Percentiles rank a stretch among this genome's conserved stretches.
These are phyloP conservation scores for Rosa multiflora DNA, from an alignment of 306 rosid species.

Conservation along the genomic window DNA sequence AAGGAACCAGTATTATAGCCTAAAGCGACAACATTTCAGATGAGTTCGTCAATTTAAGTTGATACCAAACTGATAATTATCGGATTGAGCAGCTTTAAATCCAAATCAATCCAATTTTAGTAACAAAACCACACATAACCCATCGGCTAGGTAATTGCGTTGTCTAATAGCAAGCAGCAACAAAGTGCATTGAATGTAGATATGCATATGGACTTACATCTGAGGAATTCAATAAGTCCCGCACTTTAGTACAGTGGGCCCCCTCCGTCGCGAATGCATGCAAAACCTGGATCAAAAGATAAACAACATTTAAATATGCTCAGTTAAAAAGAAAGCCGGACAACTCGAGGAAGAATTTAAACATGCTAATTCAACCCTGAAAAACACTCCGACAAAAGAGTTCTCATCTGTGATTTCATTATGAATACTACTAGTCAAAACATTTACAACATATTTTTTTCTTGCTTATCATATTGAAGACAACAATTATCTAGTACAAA, in stretches of 20 bases:
- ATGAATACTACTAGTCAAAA: background rate
- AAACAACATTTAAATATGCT: constrained; percentile 16
- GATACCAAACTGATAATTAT: background rate
- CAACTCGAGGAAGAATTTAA: background rate
- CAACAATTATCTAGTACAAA: background rate
- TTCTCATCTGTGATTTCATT: background rate
- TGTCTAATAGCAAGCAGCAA: background rate
- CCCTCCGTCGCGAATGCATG: constrained; percentile 99
- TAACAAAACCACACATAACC: background rate
- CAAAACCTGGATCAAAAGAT: constrained; percentile 70
- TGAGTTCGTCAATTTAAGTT: background rate
- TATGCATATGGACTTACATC: constrained; percentile 56
- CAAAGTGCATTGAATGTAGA: background rate
- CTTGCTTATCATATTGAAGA: background rate
- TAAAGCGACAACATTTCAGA: background rate
- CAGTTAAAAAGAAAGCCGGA: background rate
- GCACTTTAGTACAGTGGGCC: constrained; percentile 95
- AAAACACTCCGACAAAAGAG: background rate
- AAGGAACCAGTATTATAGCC: background rate
- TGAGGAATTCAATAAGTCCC: constrained; percentile 80
- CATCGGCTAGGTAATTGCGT: background rate
- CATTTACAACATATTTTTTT: background rate
- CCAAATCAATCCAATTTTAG: background rate
- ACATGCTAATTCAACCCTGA: background rate
- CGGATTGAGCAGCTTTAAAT: background rate